Percentiles rank a stretch among this genome's conserved stretches.
These are phyloP conservation scores for Bothriochloa decipiens DNA, from an alignment of 176 grass and related monocot species.

Conservation along the genomic window DNA sequence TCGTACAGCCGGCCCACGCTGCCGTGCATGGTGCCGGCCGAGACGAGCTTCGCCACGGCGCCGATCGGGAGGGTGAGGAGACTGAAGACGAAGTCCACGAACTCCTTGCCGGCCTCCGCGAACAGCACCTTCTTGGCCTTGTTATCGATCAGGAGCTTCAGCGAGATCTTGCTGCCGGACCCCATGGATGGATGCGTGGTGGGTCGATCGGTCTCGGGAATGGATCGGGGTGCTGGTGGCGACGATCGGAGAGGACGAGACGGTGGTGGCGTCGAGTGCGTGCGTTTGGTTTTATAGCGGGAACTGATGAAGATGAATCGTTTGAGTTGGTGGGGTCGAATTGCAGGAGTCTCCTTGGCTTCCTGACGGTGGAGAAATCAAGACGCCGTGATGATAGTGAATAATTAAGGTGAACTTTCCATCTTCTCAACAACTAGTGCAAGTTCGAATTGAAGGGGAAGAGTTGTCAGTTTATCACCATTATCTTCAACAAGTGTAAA, in stretches of 20 bases:
- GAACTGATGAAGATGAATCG: background rate
- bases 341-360: background rate
- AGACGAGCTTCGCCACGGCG: slow-evolving; percentile 43
- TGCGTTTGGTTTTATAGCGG: background rate
- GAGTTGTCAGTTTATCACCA: no score
- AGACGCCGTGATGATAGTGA: background rate
- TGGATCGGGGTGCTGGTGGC: background rate
- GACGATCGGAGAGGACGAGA: no score
- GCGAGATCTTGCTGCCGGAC: slow-evolving; percentile 26
- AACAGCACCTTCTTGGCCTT: slow-evolving; percentile 46
- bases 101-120: slow-evolving; percentile 50
- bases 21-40: slow-evolving; percentile 38
- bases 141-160: slow-evolving; percentile 48
- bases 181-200: slow-evolving; percentile 4
- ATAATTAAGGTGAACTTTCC: no score
- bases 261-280: background rate
- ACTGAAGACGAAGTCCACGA: slow-evolving; percentile 62
- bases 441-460: no score
- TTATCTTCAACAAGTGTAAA: no score
- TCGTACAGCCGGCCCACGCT: slow-evolving; percentile 49
- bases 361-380: background rate
- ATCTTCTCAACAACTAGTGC: no score
- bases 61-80: slow-evolving; percentile 46
- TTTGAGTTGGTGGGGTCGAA: background rate
- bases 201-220: background rate